phyloP scores from a whole-genome alignment of 768 basidiomycete genomes.

The Imleria badia region DNA sequence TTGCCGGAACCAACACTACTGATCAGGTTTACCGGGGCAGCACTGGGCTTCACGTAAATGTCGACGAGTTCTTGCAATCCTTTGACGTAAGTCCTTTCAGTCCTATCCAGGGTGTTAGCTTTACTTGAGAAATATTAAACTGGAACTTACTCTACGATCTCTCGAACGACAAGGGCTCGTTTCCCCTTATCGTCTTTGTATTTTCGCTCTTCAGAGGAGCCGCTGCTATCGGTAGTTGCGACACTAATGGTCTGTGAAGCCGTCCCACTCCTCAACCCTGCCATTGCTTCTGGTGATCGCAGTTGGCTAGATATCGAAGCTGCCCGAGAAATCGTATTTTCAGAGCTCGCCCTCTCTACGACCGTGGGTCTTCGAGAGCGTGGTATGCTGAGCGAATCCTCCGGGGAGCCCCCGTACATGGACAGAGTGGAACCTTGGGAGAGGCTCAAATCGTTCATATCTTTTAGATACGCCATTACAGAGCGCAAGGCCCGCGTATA shows the following conservation, averaged over 20 bases:
- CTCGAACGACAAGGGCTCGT: conserved; percentile 79
- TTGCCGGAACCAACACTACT: conserved; percentile 69
- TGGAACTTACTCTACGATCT: conserved; percentile 81
- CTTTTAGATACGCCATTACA: conserved; percentile 93
- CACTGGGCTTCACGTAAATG: conserved; percentile 90
- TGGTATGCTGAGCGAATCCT: conserved; percentile 36
- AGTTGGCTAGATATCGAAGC: conserved; percentile 55
- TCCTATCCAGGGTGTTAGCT: conserved; percentile 47
- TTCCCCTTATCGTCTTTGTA: conserved; percentile 90
- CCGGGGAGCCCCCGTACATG: conserved; percentile 54
- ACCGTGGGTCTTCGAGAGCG: conserved; percentile 70
- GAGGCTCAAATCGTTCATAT: conserved; percentile 88
- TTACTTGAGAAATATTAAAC: background rate
- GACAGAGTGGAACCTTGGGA: conserved; percentile 57
- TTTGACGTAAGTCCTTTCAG: conserved; percentile 92
- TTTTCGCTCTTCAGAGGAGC: conserved; percentile 78
- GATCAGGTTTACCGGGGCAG: conserved; percentile 65
- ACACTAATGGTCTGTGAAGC: conserved; percentile 70
- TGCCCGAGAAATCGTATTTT: conserved; percentile 55
- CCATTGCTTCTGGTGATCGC: conserved; percentile 63
- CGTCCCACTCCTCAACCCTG: conserved; percentile 56
- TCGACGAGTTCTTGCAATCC: conserved; percentile 92
- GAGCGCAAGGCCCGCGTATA: conserved; percentile 82
- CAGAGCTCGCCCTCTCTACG: conserved; percentile 44
- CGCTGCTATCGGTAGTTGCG: conserved; percentile 68